phyloP scores from a whole-genome alignment of 768 basidiomycete species.

The Leucogyrophana mollusca region DNA sequence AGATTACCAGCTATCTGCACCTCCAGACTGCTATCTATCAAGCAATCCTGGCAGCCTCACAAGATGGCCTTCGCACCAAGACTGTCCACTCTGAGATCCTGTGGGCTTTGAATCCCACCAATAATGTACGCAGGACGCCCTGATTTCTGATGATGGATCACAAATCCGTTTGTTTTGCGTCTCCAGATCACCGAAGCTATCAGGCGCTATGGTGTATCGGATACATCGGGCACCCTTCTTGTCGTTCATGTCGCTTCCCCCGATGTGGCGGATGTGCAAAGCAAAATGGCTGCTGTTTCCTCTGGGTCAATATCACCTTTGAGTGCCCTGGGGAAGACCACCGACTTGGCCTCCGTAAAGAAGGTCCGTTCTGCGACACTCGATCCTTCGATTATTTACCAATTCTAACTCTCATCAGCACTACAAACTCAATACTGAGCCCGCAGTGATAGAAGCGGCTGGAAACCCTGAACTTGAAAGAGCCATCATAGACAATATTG shows the following conservation, averaged over 20 bases:
- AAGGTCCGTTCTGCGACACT: constrained; percentile 57
- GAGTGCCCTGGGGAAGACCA: constrained; percentile 40
- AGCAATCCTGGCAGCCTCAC: constrained; percentile 67
- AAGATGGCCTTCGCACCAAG: constrained; percentile 68
- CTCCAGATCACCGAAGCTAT: constrained; percentile 85
- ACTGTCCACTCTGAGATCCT: constrained; percentile 90
- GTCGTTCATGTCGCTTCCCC: constrained; percentile 65
- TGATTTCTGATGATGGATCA: background rate
- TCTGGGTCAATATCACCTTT: constrained; percentile 55
- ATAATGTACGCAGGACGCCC: constrained; percentile 56
- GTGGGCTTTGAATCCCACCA: constrained; percentile 83
- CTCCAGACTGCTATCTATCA: constrained; percentile 84
- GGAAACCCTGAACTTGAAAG: constrained; percentile 36
- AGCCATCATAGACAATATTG: constrained; percentile 58
- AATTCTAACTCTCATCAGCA: constrained; percentile 40
- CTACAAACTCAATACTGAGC: constrained; percentile 66
- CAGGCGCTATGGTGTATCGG: constrained; percentile 80
- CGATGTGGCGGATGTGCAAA: constrained; percentile 39
- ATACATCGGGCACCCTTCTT: constrained; percentile 59
- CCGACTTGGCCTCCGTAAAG: constrained; percentile 72
- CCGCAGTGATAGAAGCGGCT: constrained; percentile 33
- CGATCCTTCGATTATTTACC: too few relatives aligned
- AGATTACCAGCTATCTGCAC: constrained; percentile 84
- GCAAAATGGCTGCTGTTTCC: constrained; percentile 57
- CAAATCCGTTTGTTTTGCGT: background rate